Evolutionary conservation across 345 rosid species (phyloP).

Genomic region (Citrus mangshanensis): DNA sequence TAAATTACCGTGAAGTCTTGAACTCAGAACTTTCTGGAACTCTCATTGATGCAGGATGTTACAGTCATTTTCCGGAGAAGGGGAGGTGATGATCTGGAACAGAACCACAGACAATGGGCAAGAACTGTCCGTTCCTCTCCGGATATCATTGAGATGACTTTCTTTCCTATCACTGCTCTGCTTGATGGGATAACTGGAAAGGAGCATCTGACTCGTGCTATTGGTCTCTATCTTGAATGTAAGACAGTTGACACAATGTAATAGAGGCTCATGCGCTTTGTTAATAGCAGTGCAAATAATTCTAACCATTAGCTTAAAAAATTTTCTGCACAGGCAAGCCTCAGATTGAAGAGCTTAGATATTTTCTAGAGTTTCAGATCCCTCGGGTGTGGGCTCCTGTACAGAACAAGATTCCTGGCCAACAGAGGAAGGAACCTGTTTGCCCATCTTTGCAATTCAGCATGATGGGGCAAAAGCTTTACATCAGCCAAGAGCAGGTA

Average conservation of each 20-base stretch:
- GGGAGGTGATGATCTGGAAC: conserved; percentile 82
- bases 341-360: conserved; percentile 66
- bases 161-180: conserved; percentile 56
- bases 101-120: conserved; percentile 57
- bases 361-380: conserved; percentile 72
- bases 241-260: conserved; percentile 22
- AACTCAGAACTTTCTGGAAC: conserved; percentile 7
- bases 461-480: conserved; percentile 75
- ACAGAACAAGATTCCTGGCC: conserved; percentile 54
- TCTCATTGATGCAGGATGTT: conserved; percentile 50
- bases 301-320: neutral
- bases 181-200: conserved; percentile 56
- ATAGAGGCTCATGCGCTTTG: neutral
- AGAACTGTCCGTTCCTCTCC: conserved; percentile 61
- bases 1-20: conserved; percentile 1
- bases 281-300: conserved; percentile 1
- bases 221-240: conserved; percentile 68
- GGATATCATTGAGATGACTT: conserved; percentile 69
- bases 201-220: conserved; percentile 64
- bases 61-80: conserved; percentile 70
- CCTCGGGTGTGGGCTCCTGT: conserved; percentile 72
- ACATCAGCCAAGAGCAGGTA: conserved; percentile 77
- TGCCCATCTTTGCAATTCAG: conserved; percentile 78
- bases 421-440: conserved; percentile 72
- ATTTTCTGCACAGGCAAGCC: conserved; percentile 55